Conservation (phyloP, 2,329 filamentous ascomycete genomes). For the Fusarium sacchari region DNA sequence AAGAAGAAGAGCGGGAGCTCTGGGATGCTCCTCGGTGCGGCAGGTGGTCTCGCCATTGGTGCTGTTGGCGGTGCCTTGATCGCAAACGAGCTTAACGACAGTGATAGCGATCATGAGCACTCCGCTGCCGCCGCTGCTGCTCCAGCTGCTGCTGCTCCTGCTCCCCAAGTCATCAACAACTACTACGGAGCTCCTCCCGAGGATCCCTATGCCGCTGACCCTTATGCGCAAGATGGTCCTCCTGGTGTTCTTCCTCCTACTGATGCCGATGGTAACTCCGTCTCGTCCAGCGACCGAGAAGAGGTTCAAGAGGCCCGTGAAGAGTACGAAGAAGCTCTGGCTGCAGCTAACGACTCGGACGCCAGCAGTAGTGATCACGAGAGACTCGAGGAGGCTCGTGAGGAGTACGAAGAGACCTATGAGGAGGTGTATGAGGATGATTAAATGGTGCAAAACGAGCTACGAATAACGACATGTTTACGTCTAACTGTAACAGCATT, state of each 20-base stretch:
- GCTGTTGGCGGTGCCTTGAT: conserved; percentile 67
- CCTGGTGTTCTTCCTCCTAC: conserved; percentile 51
- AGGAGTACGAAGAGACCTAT: conserved; percentile 56
- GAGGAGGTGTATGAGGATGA: conserved; percentile 45
- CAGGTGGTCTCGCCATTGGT: conserved; percentile 67
- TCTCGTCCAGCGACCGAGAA: conserved; percentile 56
- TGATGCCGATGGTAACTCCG: conserved; percentile 54
- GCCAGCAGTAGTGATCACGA: conserved; percentile 63
- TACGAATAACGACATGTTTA: conserved; percentile 39
- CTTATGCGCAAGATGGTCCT: conserved; percentile 39
- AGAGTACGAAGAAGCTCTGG: conserved; percentile 57
- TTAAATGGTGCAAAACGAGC: conserved; percentile 23
- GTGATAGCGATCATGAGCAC: conserved; percentile 40
- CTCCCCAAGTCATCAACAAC: conserved; percentile 15
- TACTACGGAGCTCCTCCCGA: conserved; percentile 32
- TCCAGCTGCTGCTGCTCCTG: not conserved
- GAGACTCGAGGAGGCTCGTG: conserved; percentile 62
- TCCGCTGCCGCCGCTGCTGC: conserved; percentile 9
- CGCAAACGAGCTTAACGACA: conserved; percentile 59
- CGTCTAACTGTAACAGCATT: conserved; percentile 29
- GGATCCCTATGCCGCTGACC: conserved; percentile 29
- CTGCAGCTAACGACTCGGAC: conserved; percentile 52
- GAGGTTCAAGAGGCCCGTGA: conserved; percentile 54
- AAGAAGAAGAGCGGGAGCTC: conserved; percentile 58
- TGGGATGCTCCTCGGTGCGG: conserved; percentile 67